phyloP scores from a whole-genome alignment of 306 rosid species.

The Nissolia schottii region DNA sequence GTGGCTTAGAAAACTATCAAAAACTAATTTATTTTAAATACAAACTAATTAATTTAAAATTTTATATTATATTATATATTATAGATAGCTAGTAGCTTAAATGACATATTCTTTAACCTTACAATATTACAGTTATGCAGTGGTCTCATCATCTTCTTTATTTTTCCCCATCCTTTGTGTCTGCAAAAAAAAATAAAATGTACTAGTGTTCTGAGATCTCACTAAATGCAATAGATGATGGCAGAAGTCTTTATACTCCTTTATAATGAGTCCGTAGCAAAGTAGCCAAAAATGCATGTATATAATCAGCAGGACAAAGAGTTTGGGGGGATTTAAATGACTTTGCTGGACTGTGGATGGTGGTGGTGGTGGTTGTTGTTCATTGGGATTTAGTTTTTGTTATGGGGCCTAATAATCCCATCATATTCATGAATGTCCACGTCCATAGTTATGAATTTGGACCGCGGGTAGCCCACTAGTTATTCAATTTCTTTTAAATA shows the following conservation, averaged over 20 bases:
- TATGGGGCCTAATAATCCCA: not conserved
- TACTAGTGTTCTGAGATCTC: not conserved
- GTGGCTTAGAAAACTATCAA: no score
- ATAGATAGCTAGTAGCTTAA: no score
- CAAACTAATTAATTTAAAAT: no score
- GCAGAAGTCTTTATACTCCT: not conserved
- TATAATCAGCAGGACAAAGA: not conserved
- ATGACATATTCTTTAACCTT: no score
- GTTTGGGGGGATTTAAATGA: not conserved
- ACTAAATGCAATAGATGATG: not conserved
- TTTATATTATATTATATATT: no score
- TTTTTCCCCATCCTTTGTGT: no score
- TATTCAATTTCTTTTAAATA: not conserved
- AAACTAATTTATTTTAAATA: no score
- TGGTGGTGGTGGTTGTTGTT: not conserved
- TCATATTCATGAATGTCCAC: not conserved
- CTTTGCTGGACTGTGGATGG: no score
- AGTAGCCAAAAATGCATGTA: not conserved
- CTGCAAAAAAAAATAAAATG: not conserved
- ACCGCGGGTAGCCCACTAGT: not conserved
- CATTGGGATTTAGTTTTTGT: not conserved
- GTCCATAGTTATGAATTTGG: not conserved
- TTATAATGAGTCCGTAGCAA: not conserved
- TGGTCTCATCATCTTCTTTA: not conserved
- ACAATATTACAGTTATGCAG: no score